Base-by-base conservation (phyloP, 306 rosid genomes). In the Sesbania bispinosa region DNA sequence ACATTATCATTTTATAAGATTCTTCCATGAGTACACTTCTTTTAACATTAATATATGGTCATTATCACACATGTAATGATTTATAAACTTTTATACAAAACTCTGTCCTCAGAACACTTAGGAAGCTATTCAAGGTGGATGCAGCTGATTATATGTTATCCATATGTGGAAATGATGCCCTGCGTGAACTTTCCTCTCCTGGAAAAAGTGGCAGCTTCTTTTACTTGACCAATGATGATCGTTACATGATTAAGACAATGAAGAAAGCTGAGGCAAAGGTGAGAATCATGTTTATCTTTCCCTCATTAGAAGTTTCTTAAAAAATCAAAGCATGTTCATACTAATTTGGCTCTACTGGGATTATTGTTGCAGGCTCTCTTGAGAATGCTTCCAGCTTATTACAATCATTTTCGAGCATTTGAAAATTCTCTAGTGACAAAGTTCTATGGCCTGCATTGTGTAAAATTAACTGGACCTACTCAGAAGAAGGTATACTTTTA, bases 401-500 rank as follows among this genome's bases (percentile, higher is more conserved):
- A 90, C 57, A 93, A n/a, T n/a, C n/a, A n/a, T n/a, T n/a, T n/a
- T n/a, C n/a, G n/a, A n/a, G n/a, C n/a, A n/a, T n/a, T n/a, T n/a
- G n/a, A 93, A 13, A 84, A 86, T 79, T 85, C 98, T 16, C 23
- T 93, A 2, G 74, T 93, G 5, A 90, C 96, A 32, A 93, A 93
- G 77, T 93, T 93, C 73, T 93, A 90, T 84, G 97, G 98, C 42
- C 62, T 93, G 15, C 98, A 93, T 51, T 93, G 98, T 82, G 97
- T 93, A 6, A 93, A 90, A 79, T 48, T 93, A 71, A 88, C 69
- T 3, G 90, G 91, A 62, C 59, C 98, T 4, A 79, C 83, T 69
- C 98, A 93, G 26, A 93, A 87, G 82, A 93, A 90, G 98, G 98
- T 89, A 78, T 15, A 9, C 15, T n/a, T n/a, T 4, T 5, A 7